Evolutionary conservation across 805 yeast species (phyloP), one percentile per base, ranked within the genome.

Genomic region (Blastobotrys parvus): DNA sequence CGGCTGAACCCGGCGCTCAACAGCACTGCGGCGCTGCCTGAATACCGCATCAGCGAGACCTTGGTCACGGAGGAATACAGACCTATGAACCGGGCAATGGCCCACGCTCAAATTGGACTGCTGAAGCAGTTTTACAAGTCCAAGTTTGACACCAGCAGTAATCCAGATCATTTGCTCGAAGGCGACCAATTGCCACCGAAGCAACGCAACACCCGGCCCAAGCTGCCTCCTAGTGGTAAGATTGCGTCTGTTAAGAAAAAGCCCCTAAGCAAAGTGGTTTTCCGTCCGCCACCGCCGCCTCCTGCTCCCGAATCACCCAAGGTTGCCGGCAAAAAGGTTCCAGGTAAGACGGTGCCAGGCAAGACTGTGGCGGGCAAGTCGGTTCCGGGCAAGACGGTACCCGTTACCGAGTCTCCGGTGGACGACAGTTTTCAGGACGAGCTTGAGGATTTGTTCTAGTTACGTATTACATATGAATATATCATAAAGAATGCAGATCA

Each of bases 211-310:
- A 71, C 72, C 22, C 71, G 89, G 51, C 82, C 95, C 1, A 80
- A 88, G 55, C 66, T 92, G 40, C 95, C 97, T 10, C 95, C 96
- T 4, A 83, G 86, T 23, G 96, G 96, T 30, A 87, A 82, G 61
- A 83, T 89, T 30, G 63, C 82, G 3, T 72, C 76, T 0, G 63
- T 75, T 4, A 87, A 86, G 63, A 86, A 80, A 65, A 48, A 49
- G 50, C 53, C 53, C 10, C 18, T 57, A 19, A 47, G 48, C 31
- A 47, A 47, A 20, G 61, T 54, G 6, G 58, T 47, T 34, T 43
- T 51, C 39, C 40, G 30, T 8, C 46, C 46, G 39, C 39, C 39
- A 5, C 20, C 35, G 35, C 35, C 35, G 7, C 15, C 35, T 3
- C 19, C 15, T 17, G 20, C 35, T 5, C 35, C 35, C 20, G 32